Base-by-base conservation (phyloP, 768 basidiomycete genomes). In the Pleurotus cornucopiae region DNA sequence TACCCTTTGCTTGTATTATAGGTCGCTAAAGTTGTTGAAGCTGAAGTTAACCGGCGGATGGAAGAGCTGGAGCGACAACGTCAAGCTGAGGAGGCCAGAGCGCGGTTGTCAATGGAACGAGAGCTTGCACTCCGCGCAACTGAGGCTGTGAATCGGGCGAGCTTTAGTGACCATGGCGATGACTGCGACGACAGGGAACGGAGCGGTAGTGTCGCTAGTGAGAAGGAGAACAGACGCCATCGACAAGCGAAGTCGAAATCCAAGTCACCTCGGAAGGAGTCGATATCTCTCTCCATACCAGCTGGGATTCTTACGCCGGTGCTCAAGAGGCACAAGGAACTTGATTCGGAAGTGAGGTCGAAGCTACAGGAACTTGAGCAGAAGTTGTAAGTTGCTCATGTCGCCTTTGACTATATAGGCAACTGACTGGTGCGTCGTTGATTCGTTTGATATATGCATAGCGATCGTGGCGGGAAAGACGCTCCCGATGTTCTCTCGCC, bases 21-120 rank as follows among this genome's bases (percentile, higher is more conserved):
- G 88, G 89, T 91, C 55, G 82, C 85, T 46, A 81, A 75, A 60
- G 85, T 84, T 6, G 89, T 91, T 26, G 86, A 91, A 72, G 78
- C 74, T 5, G 88, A 91, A 66, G 88, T 88, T 53, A 80, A 84
- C 13, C 75, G 85, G 58, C 79, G 88, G 25, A 69, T 92, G 49
- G 84, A 73, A 47, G 78, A 79, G 65, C 69, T 74, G 41, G 76
- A 78, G 58, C 71, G 70, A 43, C 67, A 72, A 59, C 62, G 63
- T 13, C 72, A 75, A 44, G 64, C 67, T 55, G 71, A 76, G 64
- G 71, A 72, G 56, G 61, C 64, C 68, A 62, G 70, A 73, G 57
- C 66, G 70, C 53, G 62, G 68, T 57, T 20, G 16, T 64, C 61
- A 52, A 67, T 60, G 53, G 75, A 76, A 56, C 67, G 65, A 40